Evolutionary conservation across 306 rosid species (phyloP).

Genomic region (Lotus japonicus): DNA sequence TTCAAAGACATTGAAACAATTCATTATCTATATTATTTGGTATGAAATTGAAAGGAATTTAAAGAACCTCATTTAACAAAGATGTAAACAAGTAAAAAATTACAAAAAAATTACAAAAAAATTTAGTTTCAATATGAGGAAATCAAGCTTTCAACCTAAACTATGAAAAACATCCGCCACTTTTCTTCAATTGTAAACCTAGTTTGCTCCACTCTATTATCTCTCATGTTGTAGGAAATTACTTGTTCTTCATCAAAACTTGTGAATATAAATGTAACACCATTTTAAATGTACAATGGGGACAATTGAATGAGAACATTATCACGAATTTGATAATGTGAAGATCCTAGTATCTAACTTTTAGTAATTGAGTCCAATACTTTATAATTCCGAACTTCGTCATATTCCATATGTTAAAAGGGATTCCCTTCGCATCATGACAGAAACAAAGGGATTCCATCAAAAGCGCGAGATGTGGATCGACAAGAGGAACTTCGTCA

Average conservation of each 20-base stretch:
- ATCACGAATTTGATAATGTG: background rate
- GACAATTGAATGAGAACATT: background rate
- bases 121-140: no score
- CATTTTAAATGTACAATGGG: background rate
- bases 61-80: no score
- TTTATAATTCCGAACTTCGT: background rate
- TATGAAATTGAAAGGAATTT: no score
- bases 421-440: background rate
- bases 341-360: background rate
- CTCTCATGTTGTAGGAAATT: background rate
- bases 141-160: no score
- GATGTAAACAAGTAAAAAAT: no score
- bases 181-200: background rate
- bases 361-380: background rate
- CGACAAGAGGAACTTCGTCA: background rate
- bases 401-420: background rate
- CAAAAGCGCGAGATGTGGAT: background rate
- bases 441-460: background rate
- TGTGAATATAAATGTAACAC: background rate
- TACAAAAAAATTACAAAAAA: no score
- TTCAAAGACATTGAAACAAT: no score
- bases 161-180: no score
- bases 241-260: background rate
- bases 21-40: no score
- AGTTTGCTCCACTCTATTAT: background rate